These are phyloP conservation scores for Periconia sp. DNA, from an alignment of 2,329 filamentous ascomycete genomes.

Conservation along the genomic window DNA sequence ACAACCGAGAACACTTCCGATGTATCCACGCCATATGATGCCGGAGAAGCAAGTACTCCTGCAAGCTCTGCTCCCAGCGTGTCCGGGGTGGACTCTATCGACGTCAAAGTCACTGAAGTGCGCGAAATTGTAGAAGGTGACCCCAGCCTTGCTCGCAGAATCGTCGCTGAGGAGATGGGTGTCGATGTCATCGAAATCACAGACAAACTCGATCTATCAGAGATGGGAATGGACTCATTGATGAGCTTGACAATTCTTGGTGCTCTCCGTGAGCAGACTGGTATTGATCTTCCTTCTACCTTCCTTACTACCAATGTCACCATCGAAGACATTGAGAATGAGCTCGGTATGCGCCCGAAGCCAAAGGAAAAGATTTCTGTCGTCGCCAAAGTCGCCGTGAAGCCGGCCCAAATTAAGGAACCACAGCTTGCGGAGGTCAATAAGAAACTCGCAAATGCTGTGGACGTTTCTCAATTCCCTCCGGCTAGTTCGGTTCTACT, in stretches of 20 bases:
- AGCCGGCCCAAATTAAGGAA: slow-evolving; percentile 20
- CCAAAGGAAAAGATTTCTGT: slow-evolving; percentile 45
- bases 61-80: slow-evolving; percentile 56
- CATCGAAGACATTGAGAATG: slow-evolving; percentile 69
- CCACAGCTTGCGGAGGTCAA: slow-evolving; percentile 56
- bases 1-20: slow-evolving; percentile 46
- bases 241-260: slow-evolving; percentile 60
- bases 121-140: slow-evolving; percentile 43
- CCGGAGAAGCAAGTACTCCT: slow-evolving; percentile 53
- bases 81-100: slow-evolving; percentile 47
- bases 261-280: slow-evolving; percentile 58
- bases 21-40: slow-evolving; percentile 51
- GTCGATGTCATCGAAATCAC: slow-evolving; percentile 65
- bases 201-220: slow-evolving; percentile 65
- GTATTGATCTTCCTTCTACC: slow-evolving; percentile 56
- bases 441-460: slow-evolving; percentile 48
- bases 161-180: slow-evolving; percentile 65
- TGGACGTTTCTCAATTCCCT: slow-evolving; percentile 53
- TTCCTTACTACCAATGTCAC: slow-evolving; percentile 67
- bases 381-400: slow-evolving; percentile 21
- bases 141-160: slow-evolving; percentile 54
- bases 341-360: slow-evolving; percentile 62
- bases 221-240: slow-evolving; percentile 62
- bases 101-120: slow-evolving; percentile 39
- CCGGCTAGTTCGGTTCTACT: slow-evolving; percentile 63